These are phyloP conservation scores for Kodamaea sp. DNA, from an alignment of 1,139 yeast species.

Conservation along the genomic window DNA sequence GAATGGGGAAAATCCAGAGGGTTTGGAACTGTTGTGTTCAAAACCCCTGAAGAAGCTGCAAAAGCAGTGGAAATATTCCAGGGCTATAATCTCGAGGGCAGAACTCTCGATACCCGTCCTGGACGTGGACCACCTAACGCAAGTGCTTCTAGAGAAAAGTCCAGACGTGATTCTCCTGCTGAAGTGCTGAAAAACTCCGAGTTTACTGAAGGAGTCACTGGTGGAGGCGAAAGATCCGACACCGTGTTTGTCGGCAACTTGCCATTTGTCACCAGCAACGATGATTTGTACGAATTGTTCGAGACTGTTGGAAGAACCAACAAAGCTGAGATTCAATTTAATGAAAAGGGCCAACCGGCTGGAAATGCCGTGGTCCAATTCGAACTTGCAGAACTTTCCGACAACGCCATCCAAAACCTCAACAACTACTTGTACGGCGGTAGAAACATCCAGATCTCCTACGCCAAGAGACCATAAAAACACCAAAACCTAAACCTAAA, in stretches of 20 bases:
- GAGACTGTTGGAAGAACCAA: conserved; percentile 80
- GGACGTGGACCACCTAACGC: conserved; percentile 40
- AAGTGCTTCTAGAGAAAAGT: conserved; percentile 11
- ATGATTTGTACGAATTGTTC: conserved; percentile 82
- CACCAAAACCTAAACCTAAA: too few relatives aligned
- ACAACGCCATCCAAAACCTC: conserved; percentile 70
- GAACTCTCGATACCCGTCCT: conserved; percentile 68
- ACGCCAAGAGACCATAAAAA: conserved; percentile 42
- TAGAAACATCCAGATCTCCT: conserved; percentile 65
- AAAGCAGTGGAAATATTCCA: conserved; percentile 63
- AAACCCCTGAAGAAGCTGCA: conserved; percentile 58
- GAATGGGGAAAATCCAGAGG: conserved; percentile 82
- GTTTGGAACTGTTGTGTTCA: conserved; percentile 73
- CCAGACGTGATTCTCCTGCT: conserved; percentile 10
- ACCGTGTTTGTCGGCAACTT: conserved; percentile 74
- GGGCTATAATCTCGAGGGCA: conserved; percentile 70
- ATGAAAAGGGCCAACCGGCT: conserved; percentile 65
- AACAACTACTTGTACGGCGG: conserved; percentile 85
- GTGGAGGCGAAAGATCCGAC: conserved; percentile 64
- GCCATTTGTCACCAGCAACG: conserved; percentile 85
- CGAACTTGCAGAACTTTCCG: conserved; percentile 68
- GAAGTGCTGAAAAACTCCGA: conserved; percentile 41
- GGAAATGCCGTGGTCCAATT: conserved; percentile 88
- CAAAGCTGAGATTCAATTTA: conserved; percentile 75
- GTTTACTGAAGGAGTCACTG: conserved; percentile 64